Evolutionary conservation across 805 yeast genomes (phyloP).

Genomic region (Vanderwaltozyma yarrowii): DNA sequence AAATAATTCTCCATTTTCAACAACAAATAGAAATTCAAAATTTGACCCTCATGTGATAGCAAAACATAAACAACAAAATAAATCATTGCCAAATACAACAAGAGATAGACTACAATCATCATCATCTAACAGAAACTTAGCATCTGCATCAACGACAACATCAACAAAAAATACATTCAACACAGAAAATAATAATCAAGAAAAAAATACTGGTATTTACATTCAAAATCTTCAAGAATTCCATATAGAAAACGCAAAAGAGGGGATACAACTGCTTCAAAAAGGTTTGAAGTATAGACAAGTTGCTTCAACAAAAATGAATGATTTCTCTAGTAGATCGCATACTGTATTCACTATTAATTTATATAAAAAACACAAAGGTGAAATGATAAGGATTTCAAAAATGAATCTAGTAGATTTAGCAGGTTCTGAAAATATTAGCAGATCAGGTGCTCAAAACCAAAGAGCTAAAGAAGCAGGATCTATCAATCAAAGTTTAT

Average conservation of each 20-base stretch:
- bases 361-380: slow-evolving; percentile 46
- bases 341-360: slow-evolving; percentile 78
- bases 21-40: slow-evolving; percentile 1
- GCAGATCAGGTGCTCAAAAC: slow-evolving; percentile 73
- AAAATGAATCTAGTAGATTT: slow-evolving; percentile 68
- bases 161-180: background rate
- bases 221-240: slow-evolving; percentile 57
- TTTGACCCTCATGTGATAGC: too few relatives aligned
- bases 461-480: slow-evolving; percentile 93
- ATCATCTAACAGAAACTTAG: too few relatives aligned
- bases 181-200: slow-evolving; percentile 6
- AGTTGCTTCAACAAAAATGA: slow-evolving; percentile 85
- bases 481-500: slow-evolving; percentile 77
- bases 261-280: slow-evolving; percentile 48
- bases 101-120: background rate
- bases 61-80: slow-evolving; percentile 23
- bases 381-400: slow-evolving; percentile 35
- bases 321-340: slow-evolving; percentile 78
- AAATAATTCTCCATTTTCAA: slow-evolving; percentile 14
- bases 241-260: slow-evolving; percentile 56
- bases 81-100: slow-evolving; percentile 20
- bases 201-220: slow-evolving; percentile 57
- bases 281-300: slow-evolving; percentile 67
- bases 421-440: slow-evolving; percentile 91
- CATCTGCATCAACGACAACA: background rate